phyloP scores from a whole-genome alignment of 2,329 filamentous ascomycete genomes.

The Phoma herbarum region DNA sequence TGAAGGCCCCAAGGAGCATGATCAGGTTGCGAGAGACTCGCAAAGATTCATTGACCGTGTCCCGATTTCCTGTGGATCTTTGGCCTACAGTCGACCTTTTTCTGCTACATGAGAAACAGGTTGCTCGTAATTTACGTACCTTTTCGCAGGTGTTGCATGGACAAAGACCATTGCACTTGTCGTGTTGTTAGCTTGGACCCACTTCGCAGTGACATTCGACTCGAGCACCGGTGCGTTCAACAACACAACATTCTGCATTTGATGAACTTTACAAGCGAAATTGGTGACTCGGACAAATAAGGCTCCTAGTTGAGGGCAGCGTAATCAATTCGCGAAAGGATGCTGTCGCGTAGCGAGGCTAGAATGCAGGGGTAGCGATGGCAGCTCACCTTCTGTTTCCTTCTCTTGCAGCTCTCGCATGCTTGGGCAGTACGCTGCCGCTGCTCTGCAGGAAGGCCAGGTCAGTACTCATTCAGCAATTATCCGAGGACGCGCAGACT shows the following conservation, averaged over 20 bases:
- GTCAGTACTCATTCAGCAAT: slow-evolving; percentile 28
- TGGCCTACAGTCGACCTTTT: no score
- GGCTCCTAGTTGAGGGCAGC: background rate
- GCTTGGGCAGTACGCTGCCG: slow-evolving; percentile 70
- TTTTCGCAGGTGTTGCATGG: slow-evolving; percentile 68
- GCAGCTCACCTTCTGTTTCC: slow-evolving; percentile 71
- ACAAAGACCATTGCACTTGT: slow-evolving; percentile 66
- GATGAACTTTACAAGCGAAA: background rate
- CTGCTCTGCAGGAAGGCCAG: slow-evolving; percentile 67
- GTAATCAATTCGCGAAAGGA: background rate
- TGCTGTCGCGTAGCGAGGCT: background rate
- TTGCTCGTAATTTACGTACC: slow-evolving; percentile 44
- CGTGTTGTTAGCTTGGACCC: slow-evolving; percentile 25
- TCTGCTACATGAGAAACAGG: background rate
- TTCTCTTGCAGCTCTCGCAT: slow-evolving; percentile 70
- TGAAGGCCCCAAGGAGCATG: no score
- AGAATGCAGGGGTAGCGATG: slow-evolving; percentile 8
- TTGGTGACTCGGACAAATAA: background rate
- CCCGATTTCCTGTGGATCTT: no score
- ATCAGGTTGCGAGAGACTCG: no score
- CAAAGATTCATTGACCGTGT: no score
- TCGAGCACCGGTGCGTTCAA: background rate
- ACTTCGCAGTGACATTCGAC: slow-evolving; percentile 4
- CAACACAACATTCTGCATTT: slow-evolving; percentile 5
- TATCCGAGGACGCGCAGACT: slow-evolving; percentile 24